A percentile compares a stretch with the other conserved stretches of the same genome.
These are phyloP conservation scores for Chloromonas sp. DNA, from an alignment of 163 green algal genomes.

Conservation along the genomic window DNA sequence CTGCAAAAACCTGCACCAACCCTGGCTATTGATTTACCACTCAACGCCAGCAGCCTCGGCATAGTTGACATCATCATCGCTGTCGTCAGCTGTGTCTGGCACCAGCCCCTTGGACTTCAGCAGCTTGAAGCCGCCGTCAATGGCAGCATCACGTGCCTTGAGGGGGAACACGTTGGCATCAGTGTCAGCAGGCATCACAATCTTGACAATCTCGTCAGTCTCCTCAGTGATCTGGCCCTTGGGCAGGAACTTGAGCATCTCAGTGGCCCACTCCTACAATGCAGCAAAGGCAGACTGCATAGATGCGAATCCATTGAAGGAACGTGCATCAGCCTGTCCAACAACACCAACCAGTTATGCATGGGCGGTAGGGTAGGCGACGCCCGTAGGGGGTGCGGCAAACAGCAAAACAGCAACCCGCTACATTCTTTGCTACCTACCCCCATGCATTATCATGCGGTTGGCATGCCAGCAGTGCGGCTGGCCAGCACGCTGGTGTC, in stretches of 20 bases:
- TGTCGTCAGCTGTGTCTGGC: slow-evolving; percentile 40
- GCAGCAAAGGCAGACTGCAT: neutral
- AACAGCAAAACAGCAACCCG: no score
- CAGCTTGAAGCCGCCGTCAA: slow-evolving; percentile 60
- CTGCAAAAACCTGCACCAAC: neutral
- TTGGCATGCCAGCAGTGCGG: no score
- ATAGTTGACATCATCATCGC: slow-evolving; percentile 65
- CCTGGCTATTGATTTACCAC: neutral
- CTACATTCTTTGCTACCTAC: no score
- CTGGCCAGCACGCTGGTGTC: no score
- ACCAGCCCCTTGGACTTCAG: slow-evolving; percentile 69
- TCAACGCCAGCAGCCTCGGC: slow-evolving; percentile 34
- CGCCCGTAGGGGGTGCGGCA: no score
- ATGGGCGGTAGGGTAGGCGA: no score
- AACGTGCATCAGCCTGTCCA: neutral
- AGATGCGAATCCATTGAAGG: neutral
- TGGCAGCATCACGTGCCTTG: slow-evolving; percentile 72
- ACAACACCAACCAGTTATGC: neutral
- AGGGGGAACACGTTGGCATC: slow-evolving; percentile 59
- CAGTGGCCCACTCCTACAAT: slow-evolving; percentile 7
- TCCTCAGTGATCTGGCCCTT: neutral
- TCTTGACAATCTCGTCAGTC: slow-evolving; percentile 34
- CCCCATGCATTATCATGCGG: no score
- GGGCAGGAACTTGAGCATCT: slow-evolving; percentile 8
- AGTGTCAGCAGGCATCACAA: slow-evolving; percentile 20